These are phyloP conservation scores for Nemania sp. DNA, from an alignment of 2,329 filamentous ascomycete species.

Conservation along the genomic window DNA sequence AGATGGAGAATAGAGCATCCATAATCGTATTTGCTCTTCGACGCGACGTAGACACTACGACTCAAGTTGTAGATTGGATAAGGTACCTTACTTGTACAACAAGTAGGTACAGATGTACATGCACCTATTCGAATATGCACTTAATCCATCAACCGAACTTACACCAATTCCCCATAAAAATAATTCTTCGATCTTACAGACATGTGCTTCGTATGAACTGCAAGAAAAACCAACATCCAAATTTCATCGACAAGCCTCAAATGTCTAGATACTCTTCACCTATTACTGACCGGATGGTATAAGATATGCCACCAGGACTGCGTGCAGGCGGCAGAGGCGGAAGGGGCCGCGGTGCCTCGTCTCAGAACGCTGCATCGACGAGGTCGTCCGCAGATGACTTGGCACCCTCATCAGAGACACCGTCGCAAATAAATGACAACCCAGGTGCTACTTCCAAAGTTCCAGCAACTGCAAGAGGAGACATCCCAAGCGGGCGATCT, in stretches of 20 bases:
- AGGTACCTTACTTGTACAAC: no score
- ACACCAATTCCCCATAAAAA: no score
- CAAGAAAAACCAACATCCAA: not conserved
- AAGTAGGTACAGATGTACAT: no score
- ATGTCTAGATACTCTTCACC: not conserved
- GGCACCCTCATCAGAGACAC: constrained; percentile 16
- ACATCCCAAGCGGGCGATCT: constrained; percentile 17
- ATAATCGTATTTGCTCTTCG: no score
- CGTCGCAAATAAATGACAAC: constrained; percentile 16
- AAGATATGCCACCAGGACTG: constrained; percentile 33
- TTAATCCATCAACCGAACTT: no score
- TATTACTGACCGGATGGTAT: not conserved
- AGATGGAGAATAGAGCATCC: no score
- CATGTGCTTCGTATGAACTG: no score
- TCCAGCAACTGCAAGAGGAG: constrained; percentile 11
- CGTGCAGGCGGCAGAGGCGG: constrained; percentile 31
- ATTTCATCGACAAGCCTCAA: not conserved
- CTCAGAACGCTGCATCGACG: constrained; percentile 16
- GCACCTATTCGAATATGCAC: no score
- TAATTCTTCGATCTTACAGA: not conserved
- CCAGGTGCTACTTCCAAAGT: constrained; percentile 16
- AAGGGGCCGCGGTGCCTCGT: constrained; percentile 29
- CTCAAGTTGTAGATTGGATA: no score
- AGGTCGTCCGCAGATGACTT: constrained; percentile 22
- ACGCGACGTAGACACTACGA: no score